Conservation (phyloP, 2,329 filamentous ascomycete species). For the Hypoxylon rubiginosum region DNA sequence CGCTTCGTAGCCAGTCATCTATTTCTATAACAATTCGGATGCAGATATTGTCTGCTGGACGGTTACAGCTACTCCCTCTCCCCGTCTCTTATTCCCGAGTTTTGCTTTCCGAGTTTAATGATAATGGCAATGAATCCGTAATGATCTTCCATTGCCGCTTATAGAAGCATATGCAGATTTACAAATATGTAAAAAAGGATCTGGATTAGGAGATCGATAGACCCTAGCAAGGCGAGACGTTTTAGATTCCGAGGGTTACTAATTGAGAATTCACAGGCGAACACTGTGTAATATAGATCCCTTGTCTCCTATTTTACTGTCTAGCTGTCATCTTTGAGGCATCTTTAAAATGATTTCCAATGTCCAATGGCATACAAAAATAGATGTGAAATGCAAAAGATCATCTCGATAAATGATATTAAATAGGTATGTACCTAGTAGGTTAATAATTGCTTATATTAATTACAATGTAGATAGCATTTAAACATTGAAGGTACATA, state of each 20-base stretch:
- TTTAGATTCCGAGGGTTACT: conserved; percentile 38
- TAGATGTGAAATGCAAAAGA: not conserved
- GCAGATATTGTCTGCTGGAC: not conserved
- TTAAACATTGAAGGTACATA: not conserved
- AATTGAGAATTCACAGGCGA: conserved; percentile 25
- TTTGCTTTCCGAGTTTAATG: not conserved
- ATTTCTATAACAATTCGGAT: not conserved
- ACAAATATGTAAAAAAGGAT: conserved; percentile 15
- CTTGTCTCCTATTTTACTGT: not conserved
- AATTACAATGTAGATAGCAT: not conserved
- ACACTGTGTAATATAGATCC: conserved; percentile 26
- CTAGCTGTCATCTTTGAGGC: too few species aligned
- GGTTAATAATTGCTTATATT: not conserved
- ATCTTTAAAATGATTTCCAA: too few species aligned
- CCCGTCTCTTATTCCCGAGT: not conserved
- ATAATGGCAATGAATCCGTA: not conserved
- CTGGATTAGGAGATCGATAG: conserved; percentile 35
- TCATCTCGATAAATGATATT: not conserved
- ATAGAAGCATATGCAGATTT: conserved; percentile 31
- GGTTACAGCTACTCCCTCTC: not conserved
- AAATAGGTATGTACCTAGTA: conserved; percentile 2
- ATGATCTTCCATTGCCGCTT: conserved; percentile 27
- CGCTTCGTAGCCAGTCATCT: not conserved
- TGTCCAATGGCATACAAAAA: too few species aligned
- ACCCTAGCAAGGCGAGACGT: conserved; percentile 38